Base-by-base conservation (phyloP, 192 early-diverging fungal genomes). In the Coemansia sp. region DNA sequence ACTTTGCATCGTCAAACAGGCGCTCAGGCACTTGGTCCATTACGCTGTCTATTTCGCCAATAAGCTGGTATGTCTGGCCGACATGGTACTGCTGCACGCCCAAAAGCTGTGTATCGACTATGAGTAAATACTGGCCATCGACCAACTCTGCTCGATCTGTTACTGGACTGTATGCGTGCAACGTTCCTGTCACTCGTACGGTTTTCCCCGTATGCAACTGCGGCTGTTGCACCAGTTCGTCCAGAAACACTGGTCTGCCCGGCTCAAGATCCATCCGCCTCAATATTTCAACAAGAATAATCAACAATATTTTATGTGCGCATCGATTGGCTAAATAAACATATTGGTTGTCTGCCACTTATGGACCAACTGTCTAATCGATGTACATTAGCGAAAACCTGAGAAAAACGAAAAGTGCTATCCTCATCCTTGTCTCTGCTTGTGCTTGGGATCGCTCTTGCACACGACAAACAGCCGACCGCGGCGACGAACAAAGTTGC, bases 381-480 rank as follows among this genome's bases (percentile, higher is more conserved):
- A 34, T 34, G 31, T 34, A 34, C 31, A 34, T 34, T 34, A 34
- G 31, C 31, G 21, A 51, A 50, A 24, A 51, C 6, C 20, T 12
- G 17, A 49, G 36, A 57, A 57, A 54, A 53, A 24, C 3, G 10
- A n/a, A 23, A n/a, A 23, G 5, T 2, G 14, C 8, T 40, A 2
- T n/a, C 0, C 37, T 50, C 31, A 76, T 20, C 73, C 66, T 56
- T 75, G 95, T 68, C 89, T 84, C 74, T 98, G 95, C 85, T 98
- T 98, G 79, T 98, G 95, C 81, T 91, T 93, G 57, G 89, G 86
- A 70, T 96, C 91, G 74, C 92, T 90, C 76, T 80, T 89, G 84
- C 95, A 98, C 8, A 93, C 83, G 21, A 98, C 91, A 69, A 90
- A 88, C 24, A 98, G 77, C 44, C 85, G 88, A 44, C 94, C 93